These are phyloP conservation scores for Choiromyces venosus DNA, from an alignment of 495 filamentous ascomycete genomes.

Conservation along the genomic window DNA sequence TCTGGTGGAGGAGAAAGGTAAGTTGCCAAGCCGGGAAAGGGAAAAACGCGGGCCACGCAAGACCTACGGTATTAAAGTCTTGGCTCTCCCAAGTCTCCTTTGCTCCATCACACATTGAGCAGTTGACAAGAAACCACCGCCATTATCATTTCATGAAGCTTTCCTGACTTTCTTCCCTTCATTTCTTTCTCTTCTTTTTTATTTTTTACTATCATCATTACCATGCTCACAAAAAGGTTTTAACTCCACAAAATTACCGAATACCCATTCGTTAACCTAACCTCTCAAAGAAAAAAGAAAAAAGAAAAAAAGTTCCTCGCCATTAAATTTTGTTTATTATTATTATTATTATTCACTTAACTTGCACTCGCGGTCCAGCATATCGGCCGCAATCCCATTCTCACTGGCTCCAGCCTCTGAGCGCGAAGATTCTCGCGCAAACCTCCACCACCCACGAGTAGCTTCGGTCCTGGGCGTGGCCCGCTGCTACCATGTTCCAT, in stretches of 20 bases:
- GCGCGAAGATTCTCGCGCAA: slow-evolving; percentile 32
- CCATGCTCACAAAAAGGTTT: too few relatives aligned
- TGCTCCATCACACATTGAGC: background rate
- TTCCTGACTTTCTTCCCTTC: background rate
- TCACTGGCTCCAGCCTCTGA: slow-evolving; percentile 32
- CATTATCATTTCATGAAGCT: background rate
- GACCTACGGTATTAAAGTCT: background rate
- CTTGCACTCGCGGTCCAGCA: slow-evolving; percentile 1
- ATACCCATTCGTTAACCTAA: background rate
- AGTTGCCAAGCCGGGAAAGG: slow-evolving; percentile 1
- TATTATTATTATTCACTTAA: background rate
- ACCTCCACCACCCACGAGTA: slow-evolving; percentile 55
- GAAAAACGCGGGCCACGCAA: background rate
- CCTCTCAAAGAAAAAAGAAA: too few relatives aligned
- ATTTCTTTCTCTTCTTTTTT: background rate
- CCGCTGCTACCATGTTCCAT: slow-evolving; percentile 57
- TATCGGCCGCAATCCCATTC: background rate
- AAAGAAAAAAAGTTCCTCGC: too few relatives aligned
- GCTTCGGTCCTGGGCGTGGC: slow-evolving; percentile 61
- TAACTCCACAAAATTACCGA: too few relatives aligned
- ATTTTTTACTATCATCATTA: background rate
- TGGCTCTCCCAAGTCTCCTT: background rate
- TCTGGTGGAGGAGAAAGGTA: background rate
- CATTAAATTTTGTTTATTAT: too few relatives aligned
- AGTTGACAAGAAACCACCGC: too few relatives aligned